phyloP scores from a whole-genome alignment of 495 filamentous ascomycete species.

The Penicillium lividum region DNA sequence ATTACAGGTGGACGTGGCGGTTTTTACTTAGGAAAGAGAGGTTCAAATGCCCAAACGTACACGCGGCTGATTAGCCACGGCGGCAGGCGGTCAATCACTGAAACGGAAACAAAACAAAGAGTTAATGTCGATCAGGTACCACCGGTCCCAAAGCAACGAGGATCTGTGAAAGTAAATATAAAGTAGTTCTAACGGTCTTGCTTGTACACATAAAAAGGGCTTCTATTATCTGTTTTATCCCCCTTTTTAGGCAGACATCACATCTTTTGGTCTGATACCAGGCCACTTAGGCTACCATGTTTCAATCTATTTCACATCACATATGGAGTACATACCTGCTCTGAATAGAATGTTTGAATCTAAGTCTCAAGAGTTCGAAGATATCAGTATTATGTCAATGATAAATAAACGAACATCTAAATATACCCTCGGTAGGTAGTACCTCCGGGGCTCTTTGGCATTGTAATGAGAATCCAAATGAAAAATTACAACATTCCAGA shows the following conservation, averaged over 20 bases:
- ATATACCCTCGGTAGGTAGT: too few species aligned
- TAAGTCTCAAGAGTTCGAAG: too few species aligned
- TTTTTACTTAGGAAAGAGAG: conserved; percentile 9
- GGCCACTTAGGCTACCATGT: conserved; percentile 11
- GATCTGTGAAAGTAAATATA: not conserved
- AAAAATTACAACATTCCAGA: too few species aligned
- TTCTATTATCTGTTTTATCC: not conserved
- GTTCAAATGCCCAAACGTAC: conserved; percentile 22
- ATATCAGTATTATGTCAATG: too few species aligned
- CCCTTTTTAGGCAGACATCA: conserved; percentile 10
- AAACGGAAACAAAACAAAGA: conserved; percentile 31
- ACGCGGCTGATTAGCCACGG: conserved; percentile 26
- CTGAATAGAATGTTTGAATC: too few species aligned
- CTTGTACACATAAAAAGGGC: not conserved
- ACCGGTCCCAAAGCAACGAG: not conserved
- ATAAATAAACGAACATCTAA: too few species aligned
- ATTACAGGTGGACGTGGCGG: conserved; percentile 11
- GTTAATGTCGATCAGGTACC: conserved; percentile 20
- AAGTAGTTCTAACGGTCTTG: not conserved
- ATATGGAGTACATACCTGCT: too few species aligned
- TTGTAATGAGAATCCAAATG: too few species aligned
- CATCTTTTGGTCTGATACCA: not conserved
- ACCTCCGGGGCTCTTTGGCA: too few species aligned
- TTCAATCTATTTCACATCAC: not conserved
- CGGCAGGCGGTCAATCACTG: conserved; percentile 29